A percentile compares a stretch with the other conserved stretches of the same genome.
These are phyloP conservation scores for Phoma herbarum DNA, from an alignment of 2,329 filamentous ascomycete species.

Conservation along the genomic window DNA sequence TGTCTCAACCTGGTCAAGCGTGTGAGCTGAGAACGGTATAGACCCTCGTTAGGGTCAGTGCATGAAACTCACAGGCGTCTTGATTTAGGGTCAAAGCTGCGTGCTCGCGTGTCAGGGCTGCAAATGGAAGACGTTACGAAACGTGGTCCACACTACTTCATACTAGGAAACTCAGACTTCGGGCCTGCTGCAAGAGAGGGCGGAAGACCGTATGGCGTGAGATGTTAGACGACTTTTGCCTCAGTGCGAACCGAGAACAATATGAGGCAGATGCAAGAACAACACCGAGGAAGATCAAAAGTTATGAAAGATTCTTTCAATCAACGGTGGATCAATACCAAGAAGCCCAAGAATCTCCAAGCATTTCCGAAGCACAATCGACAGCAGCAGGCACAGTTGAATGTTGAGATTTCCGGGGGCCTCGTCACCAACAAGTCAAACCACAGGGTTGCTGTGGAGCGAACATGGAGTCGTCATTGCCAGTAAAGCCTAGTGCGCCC, in stretches of 20 bases:
- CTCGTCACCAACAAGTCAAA: constrained; percentile 10
- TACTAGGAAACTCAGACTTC: constrained; percentile 3
- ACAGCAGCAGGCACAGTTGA: not conserved
- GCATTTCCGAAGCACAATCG: not conserved
- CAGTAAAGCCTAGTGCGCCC: not conserved
- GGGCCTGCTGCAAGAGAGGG: not conserved
- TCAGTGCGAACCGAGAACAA: not conserved
- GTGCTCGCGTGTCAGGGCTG: not conserved
- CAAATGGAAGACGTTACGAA: constrained; percentile 7
- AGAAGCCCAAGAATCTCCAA: constrained; percentile 17
- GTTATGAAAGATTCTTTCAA: not conserved
- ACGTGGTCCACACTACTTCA: constrained; percentile 2
- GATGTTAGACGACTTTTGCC: not conserved
- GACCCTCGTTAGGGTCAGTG: constrained; percentile 1
- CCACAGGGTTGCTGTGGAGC: constrained; percentile 14
- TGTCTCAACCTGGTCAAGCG: constrained; percentile 5
- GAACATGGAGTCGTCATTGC: constrained; percentile 9
- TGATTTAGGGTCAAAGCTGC: constrained; percentile 1
- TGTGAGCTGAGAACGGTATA: constrained; percentile 11
- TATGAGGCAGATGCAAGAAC: not conserved
- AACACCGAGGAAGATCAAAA: constrained; percentile 1
- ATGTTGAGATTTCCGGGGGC: not conserved
- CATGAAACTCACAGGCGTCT: constrained; percentile 7
- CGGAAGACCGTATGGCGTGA: constrained; percentile 1
- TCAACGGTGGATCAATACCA: constrained; percentile 4